phyloP scores from a whole-genome alignment of 2,329 filamentous ascomycete genomes.

The Cercospora nicotianae region DNA sequence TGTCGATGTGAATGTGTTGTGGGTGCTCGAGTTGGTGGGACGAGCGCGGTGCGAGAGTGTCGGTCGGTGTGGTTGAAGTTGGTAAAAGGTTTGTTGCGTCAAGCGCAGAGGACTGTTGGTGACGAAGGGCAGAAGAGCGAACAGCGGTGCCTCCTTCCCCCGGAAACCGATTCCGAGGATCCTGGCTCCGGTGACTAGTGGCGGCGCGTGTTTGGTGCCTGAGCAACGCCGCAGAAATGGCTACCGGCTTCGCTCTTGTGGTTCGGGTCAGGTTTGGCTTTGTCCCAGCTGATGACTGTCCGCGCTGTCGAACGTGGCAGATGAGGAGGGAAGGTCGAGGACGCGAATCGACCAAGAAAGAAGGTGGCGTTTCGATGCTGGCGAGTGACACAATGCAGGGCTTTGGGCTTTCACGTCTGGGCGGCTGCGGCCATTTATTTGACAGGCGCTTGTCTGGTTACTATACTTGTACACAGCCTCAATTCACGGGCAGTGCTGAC shows the following conservation, averaged over 20 bases:
- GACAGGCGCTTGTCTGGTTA: background rate
- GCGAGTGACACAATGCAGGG: constrained; percentile 5
- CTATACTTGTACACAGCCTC: constrained; percentile 1
- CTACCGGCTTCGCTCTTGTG: background rate
- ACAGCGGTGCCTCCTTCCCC: constrained; percentile 6
- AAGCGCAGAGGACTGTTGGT: constrained; percentile 19
- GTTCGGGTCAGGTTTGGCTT: background rate
- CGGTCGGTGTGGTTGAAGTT: constrained; percentile 6
- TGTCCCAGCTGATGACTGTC: background rate
- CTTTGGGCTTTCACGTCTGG: background rate
- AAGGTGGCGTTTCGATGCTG: background rate
- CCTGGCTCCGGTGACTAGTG: background rate
- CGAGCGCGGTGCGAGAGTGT: background rate
- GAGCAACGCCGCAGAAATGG: constrained; percentile 6
- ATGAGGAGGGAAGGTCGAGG: background rate
- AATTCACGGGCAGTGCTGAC: background rate
- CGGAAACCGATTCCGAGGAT: constrained; percentile 3
- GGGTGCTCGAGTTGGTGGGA: constrained; percentile 3
- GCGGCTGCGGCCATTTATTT: background rate
- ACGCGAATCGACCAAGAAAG: background rate
- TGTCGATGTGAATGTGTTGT: constrained; percentile 16
- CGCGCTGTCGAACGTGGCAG: background rate
- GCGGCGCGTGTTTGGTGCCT: constrained; percentile 1
- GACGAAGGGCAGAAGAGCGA: constrained; percentile 10
- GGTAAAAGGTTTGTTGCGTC: constrained; percentile 15